Base-by-base conservation (phyloP, 2,329 filamentous ascomycete species). In the Aspergillus sclerotialis region DNA sequence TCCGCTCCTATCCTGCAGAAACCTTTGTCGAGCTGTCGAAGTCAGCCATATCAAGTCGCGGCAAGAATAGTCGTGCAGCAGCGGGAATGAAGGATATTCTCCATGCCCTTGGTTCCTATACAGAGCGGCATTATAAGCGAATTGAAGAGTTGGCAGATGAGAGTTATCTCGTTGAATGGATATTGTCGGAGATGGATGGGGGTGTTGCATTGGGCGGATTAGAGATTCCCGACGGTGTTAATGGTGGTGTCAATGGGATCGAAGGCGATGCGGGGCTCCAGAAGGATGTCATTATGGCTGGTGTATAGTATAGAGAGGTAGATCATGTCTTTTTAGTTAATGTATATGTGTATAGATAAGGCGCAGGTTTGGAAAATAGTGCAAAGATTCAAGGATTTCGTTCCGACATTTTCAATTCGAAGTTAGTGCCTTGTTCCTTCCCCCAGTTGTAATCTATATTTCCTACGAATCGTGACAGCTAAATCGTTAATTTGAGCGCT, bases 101-200 rank as follows among this genome's bases (percentile, higher is more conserved):
- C 25, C 83, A 90, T 47, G 90, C 82, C n/a, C 69, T 98, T 38
- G 81, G 78, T 48, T 84, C 83, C 11, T 96, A 98, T 58, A 94
- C 89, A 0, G 88, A 96, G 62, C 76, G 89, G 45, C 92, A 98
- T 60, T 95, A 94, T 61, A 83, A 82, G 60, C 75, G 90, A 35
- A 75, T 92, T 48, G 89, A 94, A 58, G 90, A 94, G 53, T 67
- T 95, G 49, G 78, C 89, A 26, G 90, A 96, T 56, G 92, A 96
- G 68, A 94, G 89, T 55, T 96, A 89, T 63, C 64, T 98, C 51
- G 76, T 96, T 26, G 87, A 94, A 62, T 96, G 93, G 73, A 93
- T 90, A 43, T 68, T 96, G 43, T 76, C 81, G 52, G 85, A 94
- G 67, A 96, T 96, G 89, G 88, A 94, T 54, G 83, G 57, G 73